Evolutionary conservation across 1,284 basidiomycete species (phyloP).

Genomic region (Pseudozyma sp.): DNA sequence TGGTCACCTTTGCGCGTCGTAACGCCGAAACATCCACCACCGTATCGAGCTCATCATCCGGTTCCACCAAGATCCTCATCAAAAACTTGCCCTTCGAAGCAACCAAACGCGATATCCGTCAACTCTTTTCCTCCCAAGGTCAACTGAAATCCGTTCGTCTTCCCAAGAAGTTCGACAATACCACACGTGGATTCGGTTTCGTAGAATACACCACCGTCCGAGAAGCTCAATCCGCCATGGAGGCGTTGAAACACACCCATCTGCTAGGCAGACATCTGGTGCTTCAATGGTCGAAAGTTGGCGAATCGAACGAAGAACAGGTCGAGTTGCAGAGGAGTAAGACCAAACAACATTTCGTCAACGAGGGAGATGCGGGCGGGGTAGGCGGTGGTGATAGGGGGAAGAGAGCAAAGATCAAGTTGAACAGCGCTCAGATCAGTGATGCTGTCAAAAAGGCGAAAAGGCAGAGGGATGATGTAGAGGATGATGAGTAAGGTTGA

Average conservation of each 20-base stretch:
- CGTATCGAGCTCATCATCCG: slow-evolving; percentile 72
- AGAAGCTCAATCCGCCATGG: slow-evolving; percentile 62
- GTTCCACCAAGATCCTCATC: slow-evolving; percentile 76
- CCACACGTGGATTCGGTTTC: slow-evolving; percentile 88
- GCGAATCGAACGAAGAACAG: slow-evolving; percentile 11
- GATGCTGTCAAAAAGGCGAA: slow-evolving; percentile 39
- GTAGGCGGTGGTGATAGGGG: slow-evolving; percentile 2
- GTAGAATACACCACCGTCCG: slow-evolving; percentile 74
- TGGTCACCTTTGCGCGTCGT: slow-evolving; percentile 87
- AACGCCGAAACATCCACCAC: slow-evolving; percentile 75
- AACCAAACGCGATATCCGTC: slow-evolving; percentile 88
- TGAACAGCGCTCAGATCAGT: slow-evolving; percentile 47
- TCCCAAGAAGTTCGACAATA: slow-evolving; percentile 78
- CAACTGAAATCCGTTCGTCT: slow-evolving; percentile 73
- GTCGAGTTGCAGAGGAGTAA: slow-evolving; percentile 56
- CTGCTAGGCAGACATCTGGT: slow-evolving; percentile 94
- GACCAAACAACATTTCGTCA: slow-evolving; percentile 29
- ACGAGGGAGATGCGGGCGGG: neutral
- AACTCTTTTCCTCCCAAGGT: slow-evolving; percentile 81
- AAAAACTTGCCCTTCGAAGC: slow-evolving; percentile 99
- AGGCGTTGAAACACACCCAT: slow-evolving; percentile 85
- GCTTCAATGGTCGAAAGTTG: slow-evolving; percentile 83
- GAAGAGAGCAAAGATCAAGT: slow-evolving; percentile 47
- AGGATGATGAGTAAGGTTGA: slow-evolving; percentile 26
- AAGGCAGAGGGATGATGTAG: slow-evolving; percentile 21